Percentiles rank a stretch among this genome's conserved stretches.
Evolutionary conservation across 108 stramenopile genomes (phyloP).

Genomic region (Nitzschia sp.): DNA sequence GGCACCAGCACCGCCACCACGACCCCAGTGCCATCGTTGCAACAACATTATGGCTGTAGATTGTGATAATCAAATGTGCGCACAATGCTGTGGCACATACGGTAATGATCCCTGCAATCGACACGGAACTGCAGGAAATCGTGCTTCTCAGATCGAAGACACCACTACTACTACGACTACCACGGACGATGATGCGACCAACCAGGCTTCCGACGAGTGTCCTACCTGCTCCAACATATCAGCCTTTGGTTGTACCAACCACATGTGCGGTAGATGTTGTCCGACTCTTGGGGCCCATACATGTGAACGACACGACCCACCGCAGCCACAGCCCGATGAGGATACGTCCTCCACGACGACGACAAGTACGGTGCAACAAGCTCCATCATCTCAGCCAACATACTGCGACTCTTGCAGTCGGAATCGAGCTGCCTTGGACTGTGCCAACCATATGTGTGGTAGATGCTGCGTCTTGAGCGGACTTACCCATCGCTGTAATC

Average conservation of each 20-base stretch:
- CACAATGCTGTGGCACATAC: constrained; percentile 33
- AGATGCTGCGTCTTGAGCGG: constrained; percentile 42
- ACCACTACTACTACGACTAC: constrained; percentile 4
- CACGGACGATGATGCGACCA: neutral
- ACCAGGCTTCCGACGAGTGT: neutral
- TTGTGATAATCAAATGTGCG: constrained; percentile 38
- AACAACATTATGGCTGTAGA: constrained; percentile 22
- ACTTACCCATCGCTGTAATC: constrained; percentile 16
- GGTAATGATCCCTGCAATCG: constrained; percentile 27
- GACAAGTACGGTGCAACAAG: neutral
- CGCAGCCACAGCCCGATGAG: neutral
- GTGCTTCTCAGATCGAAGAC: neutral
- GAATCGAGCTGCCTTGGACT: constrained; percentile 29
- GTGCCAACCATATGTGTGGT: constrained; percentile 37
- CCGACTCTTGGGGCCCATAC: neutral
- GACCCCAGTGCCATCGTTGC: neutral
- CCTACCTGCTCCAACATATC: constrained; percentile 22
- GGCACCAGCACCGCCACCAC: neutral
- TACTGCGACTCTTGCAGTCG: neutral
- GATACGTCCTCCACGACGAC: neutral
- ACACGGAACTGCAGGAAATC: constrained; percentile 1
- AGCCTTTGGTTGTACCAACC: constrained; percentile 34
- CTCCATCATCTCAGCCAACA: neutral
- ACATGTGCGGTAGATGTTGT: constrained; percentile 32
- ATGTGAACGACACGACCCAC: constrained; percentile 25